Conservation (phyloP, 106 monocot genomes). For the Acanthochlamys bracteata region DNA sequence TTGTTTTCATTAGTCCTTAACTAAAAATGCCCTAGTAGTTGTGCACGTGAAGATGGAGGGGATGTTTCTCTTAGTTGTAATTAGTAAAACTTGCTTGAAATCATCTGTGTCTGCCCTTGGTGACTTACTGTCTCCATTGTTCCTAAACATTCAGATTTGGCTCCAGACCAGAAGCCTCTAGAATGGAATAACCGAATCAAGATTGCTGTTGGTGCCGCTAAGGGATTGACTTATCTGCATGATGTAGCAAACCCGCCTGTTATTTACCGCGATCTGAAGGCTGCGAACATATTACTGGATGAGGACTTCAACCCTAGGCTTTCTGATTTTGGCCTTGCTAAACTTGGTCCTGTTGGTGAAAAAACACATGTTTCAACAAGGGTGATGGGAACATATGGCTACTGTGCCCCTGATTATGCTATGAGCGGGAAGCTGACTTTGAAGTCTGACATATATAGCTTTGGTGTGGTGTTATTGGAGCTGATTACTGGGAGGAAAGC, state of each 20-base stretch:
- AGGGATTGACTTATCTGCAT: slow-evolving; percentile 57
- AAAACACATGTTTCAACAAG: slow-evolving; percentile 70
- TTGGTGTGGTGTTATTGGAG: slow-evolving; percentile 60
- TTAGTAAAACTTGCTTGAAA: too few relatives aligned
- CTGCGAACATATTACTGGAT: slow-evolving; percentile 54
- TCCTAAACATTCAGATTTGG: slow-evolving; percentile 32
- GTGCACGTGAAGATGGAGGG: too few relatives aligned
- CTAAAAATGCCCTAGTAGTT: too few relatives aligned
- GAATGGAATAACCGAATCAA: slow-evolving; percentile 64
- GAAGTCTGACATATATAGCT: slow-evolving; percentile 69
- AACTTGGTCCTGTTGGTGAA: slow-evolving; percentile 68
- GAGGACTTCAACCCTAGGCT: slow-evolving; percentile 58
- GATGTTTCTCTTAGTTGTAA: too few relatives aligned
- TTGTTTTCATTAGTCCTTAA: too few relatives aligned
- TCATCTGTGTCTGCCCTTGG: too few relatives aligned
- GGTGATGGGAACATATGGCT: slow-evolving; percentile 80
- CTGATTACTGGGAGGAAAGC: slow-evolving; percentile 55
- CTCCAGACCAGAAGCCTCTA: slow-evolving; percentile 30
- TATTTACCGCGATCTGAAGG: slow-evolving; percentile 69
- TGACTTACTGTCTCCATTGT: too few relatives aligned
- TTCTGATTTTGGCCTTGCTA: slow-evolving; percentile 77
- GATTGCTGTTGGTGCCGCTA: slow-evolving; percentile 59
- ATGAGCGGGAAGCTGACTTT: slow-evolving; percentile 58
- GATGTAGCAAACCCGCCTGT: slow-evolving; percentile 60
- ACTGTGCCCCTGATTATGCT: slow-evolving; percentile 73